Evolutionary conservation across 2,329 filamentous ascomycete species (phyloP), one percentile per base, ranked within the genome.

Genomic region (Stagonosporopsis cucurbitacearum): DNA sequence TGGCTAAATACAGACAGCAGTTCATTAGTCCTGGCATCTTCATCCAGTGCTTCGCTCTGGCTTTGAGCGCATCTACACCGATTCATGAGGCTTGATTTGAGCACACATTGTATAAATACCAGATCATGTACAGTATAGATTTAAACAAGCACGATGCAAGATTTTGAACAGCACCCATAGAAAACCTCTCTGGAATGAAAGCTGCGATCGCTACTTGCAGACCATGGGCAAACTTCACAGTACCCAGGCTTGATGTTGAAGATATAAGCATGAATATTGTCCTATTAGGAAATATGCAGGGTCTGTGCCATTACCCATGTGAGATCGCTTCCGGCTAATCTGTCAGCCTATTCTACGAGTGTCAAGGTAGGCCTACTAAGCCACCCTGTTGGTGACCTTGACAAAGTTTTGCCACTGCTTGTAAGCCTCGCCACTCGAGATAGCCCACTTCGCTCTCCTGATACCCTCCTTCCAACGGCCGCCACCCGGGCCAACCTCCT

Each of bases 401-500:
- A 96, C 92, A 78, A 97, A 98, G 20, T 82, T 82, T 54, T 87
- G 82, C 87, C 95, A 94, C 77, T 92, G 88, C 72, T 82, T 88
- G 82, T 91, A 87, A n/a, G 94, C 91, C 73, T 88, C 87, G 42
- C 94, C 92, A 74, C 91, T 96, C 76, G 88, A 85, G 43, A 99
- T 84, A 11, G 92, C 92, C 90, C 91, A 96, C 67, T 89, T 86
- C 15, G 95, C 95, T 72, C 92, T 84, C 66, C 94, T 82, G 13
- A 97, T 86, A 48, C 94, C 95, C 73, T 97, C 94, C 79, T 96
- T 99, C 95, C 95, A 99, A 69, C 94, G 84, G 54, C 91, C 86
- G 13, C 91, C 91, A 11, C 89, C 93, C 5, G 93, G 93, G 0
- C 95, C 94, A 43, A 89, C 82, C 73, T 98, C 93, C 15, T 79